Percentiles rank a stretch among this genome's conserved stretches.
Conservation (phyloP, 257 asterid species). For the Solanum etuberosum region DNA sequence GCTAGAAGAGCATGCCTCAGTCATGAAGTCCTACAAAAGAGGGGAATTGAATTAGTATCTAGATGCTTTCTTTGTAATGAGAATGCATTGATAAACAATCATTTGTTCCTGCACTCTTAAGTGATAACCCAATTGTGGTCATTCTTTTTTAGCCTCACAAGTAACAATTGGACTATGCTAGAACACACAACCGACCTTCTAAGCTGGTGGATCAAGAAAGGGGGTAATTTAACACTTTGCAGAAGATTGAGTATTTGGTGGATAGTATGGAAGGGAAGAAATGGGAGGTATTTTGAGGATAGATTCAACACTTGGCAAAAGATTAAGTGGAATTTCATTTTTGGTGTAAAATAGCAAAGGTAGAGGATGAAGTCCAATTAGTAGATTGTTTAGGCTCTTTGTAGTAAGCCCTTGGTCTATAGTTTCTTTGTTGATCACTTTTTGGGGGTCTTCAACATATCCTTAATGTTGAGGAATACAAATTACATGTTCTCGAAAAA, state of each 20-base stretch:
- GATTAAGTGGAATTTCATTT: background rate
- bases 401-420: background rate
- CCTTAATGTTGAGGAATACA: background rate
- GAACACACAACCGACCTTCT: background rate
- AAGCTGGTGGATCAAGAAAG: background rate
- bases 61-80: background rate
- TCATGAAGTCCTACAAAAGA: background rate
- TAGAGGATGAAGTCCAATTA: background rate
- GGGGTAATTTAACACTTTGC: background rate
- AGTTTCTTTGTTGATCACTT: background rate
- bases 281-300: background rate
- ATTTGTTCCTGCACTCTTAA: background rate
- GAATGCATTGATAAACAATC: background rate
- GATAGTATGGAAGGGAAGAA: background rate
- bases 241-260: background rate
- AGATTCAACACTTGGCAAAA: background rate
- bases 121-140: background rate
- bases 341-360: background rate
- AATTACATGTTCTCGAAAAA: background rate
- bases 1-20: background rate
- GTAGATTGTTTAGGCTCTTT: background rate
- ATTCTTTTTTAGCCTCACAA: background rate
- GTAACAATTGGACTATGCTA: background rate
- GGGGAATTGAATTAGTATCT: background rate
- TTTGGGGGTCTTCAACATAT: background rate